phyloP scores from a whole-genome alignment of 1,284 basidiomycete species.

The Leccinum cinnamomeum region DNA sequence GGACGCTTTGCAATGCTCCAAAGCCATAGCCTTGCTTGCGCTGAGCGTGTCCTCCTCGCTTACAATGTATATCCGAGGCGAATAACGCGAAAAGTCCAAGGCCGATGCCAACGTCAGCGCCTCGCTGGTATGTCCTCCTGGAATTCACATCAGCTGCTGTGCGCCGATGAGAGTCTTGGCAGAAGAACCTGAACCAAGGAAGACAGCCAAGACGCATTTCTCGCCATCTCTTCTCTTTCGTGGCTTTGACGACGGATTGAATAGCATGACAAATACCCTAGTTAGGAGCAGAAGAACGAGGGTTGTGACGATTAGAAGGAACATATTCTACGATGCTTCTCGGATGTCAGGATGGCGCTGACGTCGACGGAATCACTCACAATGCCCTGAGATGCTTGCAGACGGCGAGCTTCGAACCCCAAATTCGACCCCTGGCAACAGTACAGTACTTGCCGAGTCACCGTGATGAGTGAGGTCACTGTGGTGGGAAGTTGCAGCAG shows the following conservation, averaged over 20 bases:
- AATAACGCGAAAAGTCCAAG: conserved; percentile 77
- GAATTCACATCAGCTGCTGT: conserved; percentile 8
- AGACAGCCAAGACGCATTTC: conserved; percentile 48
- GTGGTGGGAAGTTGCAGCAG: background rate
- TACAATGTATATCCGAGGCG: conserved; percentile 78
- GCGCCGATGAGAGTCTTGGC: background rate
- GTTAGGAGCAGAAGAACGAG: conserved; percentile 20
- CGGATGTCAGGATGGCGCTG: background rate
- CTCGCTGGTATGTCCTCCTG: conserved; percentile 96
- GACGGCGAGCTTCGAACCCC: background rate
- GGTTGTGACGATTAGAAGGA: conserved; percentile 10
- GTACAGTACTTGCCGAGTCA: background rate
- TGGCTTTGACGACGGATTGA: conserved; percentile 11
- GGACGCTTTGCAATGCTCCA: conserved; percentile 54
- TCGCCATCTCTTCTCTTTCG: conserved; percentile 20
- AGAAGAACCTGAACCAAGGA: conserved; percentile 58
- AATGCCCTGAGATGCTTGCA: background rate
- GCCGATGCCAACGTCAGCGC: conserved; percentile 75
- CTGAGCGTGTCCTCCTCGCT: conserved; percentile 84
- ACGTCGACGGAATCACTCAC: background rate
- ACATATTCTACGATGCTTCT: conserved; percentile 16
- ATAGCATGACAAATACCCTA: conserved; percentile 24
- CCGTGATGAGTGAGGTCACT: too few relatives aligned
- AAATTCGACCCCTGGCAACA: background rate
- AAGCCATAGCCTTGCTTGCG: conserved; percentile 61